Evolutionary conservation across 768 basidiomycete species (phyloP), one percentile per base, ranked within the genome.

Genomic region (Kondoa malvinella): DNA sequence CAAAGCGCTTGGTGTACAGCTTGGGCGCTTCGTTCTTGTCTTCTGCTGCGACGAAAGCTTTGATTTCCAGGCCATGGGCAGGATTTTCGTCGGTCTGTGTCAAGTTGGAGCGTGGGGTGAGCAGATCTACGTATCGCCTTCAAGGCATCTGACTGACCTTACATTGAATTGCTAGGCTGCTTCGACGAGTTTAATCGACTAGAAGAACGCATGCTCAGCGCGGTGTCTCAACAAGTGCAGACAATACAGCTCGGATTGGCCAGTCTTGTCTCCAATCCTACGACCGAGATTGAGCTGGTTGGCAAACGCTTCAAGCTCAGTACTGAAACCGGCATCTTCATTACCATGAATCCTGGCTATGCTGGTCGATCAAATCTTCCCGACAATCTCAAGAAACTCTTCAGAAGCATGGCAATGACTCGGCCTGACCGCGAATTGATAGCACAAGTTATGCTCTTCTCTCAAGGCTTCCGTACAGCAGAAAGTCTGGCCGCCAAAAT

Each of bases 1-100:
- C 76, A 99, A 99, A 78, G 92, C 95, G 1, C 85, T 99, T 26
- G 95, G 95, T 63, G 90, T 96, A 1, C 92, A 95, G 74, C 84
- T 99, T 3, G 95, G 95, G 56, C 86, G 95, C 40, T 99, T 99
- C 74, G 95, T 99, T n/a, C 82, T 99, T 61, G 95, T 99, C n/a
- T 99, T 99, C 80, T 97, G 95, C 76, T 99, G 95, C 75, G 95
- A 99, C 77, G 95, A 99, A 77, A 95, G 89, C 0, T 97, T 99
- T 78, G 95, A 99, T 78, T 97, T 97, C 81, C 92, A 97, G 76
- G 95, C 95, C 1, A 97, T 99, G 95, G 95, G 95, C 71, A 88
- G 95, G 71, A 97, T 99, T 73, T 99, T 99, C 76, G 86, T 97
- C 73, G 95, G 95, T 64, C 83, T 99, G 16, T 99, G 95, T 79